Conservation (phyloP, 352 stramenopile species). For the Pythium dissotocum region DNA sequence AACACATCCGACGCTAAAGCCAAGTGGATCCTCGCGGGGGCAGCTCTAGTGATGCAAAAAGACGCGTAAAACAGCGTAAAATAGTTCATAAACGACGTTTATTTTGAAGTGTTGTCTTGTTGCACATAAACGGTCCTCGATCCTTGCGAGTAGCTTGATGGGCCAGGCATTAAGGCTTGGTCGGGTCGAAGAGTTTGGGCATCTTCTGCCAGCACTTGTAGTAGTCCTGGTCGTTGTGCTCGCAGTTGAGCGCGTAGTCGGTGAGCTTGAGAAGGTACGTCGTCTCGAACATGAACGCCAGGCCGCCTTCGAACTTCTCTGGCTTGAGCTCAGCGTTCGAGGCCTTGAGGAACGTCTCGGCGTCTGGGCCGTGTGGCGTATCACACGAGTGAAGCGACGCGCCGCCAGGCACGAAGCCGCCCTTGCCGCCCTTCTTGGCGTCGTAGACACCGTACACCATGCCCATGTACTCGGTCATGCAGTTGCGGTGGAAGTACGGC, state of each 20-base stretch:
- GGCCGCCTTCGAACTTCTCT: slow-evolving; percentile 89
- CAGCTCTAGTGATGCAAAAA: slow-evolving; percentile 93
- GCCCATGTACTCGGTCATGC: slow-evolving; percentile 98
- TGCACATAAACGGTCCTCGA: slow-evolving; percentile 3
- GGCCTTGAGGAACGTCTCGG: slow-evolving; percentile 89
- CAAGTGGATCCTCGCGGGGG: slow-evolving; percentile 93
- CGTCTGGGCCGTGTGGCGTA: slow-evolving; percentile 93
- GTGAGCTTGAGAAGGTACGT: slow-evolving; percentile 91
- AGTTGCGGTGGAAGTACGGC: slow-evolving; percentile 96
- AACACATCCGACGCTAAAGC: slow-evolving; percentile 75
- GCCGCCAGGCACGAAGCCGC: slow-evolving; percentile 91
- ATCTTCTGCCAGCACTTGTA: slow-evolving; percentile 94
- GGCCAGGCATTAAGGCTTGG: slow-evolving; percentile 17
- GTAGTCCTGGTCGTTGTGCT: slow-evolving; percentile 91
- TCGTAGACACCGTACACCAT: slow-evolving; percentile 97
- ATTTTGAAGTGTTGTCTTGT: neutral
- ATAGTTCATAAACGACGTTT: neutral
- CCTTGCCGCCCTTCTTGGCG: slow-evolving; percentile 88
- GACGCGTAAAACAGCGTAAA: slow-evolving; percentile 40
- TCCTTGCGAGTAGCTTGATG: no score
- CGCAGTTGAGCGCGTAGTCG: slow-evolving; percentile 82
- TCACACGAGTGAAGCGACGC: slow-evolving; percentile 90
- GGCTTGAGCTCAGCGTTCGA: slow-evolving; percentile 83
- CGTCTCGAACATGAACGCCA: slow-evolving; percentile 99
- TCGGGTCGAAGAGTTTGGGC: slow-evolving; percentile 83